Evolutionary conservation across 257 asterid species (phyloP).

Genomic region (Jacaranda mimosifolia): DNA sequence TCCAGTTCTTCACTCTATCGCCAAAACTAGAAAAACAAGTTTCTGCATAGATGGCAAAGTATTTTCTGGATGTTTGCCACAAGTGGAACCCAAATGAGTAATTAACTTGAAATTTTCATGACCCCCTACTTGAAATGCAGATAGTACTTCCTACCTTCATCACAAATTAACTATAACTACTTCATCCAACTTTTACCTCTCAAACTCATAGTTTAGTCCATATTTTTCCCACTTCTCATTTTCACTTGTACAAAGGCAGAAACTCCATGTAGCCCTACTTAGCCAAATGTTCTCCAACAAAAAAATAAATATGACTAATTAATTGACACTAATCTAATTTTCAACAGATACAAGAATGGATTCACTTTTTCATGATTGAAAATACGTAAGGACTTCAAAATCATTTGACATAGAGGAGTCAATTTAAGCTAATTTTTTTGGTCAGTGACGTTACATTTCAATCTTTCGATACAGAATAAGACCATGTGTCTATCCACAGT

Average conservation of each 20-base stretch:
- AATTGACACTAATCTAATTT: background rate
- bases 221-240: background rate
- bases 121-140: background rate
- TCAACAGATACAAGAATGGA: background rate
- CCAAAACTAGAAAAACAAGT: constrained; percentile 63
- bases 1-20: constrained; percentile 68
- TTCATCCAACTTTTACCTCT: background rate
- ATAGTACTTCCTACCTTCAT: background rate
- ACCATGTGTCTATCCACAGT: background rate
- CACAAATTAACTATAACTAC: background rate
- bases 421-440: background rate
- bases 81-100: constrained; percentile 37
- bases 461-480: background rate
- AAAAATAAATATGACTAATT: background rate
- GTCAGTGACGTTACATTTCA: background rate
- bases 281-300: background rate
- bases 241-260: background rate
- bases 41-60: constrained; percentile 64
- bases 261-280: background rate
- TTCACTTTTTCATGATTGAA: background rate
- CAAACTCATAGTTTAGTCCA: background rate
- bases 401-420: background rate
- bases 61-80: constrained; percentile 53
- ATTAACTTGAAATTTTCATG: constrained; percentile 5
- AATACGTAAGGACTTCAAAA: background rate